Evolutionary conservation across 2,329 filamentous ascomycete genomes (phyloP), one percentile per base, ranked within the genome.

Genomic region (Penicillium sclerotiorum): DNA sequence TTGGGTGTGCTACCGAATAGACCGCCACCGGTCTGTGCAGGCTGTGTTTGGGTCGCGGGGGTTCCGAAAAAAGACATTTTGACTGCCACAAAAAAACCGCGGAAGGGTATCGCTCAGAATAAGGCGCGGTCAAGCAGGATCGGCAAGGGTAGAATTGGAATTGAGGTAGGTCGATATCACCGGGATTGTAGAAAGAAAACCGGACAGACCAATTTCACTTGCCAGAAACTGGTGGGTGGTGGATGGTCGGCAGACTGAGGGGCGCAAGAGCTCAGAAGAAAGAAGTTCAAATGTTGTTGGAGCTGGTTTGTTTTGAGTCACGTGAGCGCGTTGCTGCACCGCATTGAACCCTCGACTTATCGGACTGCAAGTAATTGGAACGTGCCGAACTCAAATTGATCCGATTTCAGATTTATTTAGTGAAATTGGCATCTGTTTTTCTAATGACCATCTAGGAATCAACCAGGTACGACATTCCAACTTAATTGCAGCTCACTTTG

Each of bases 11-110:
- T 58, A 13, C 69, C 67, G 41, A 73, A 70, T 12, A 68, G 53
- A 11, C 65, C 59, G 27, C 50, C 43, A 12, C 62, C 62, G 5
- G n/a, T n/a, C n/a, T n/a, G n/a, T n/a, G 46, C 18, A 11, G 56
- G 36, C 46, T 56, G 55, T 33, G 55, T 45, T 38, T 58, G 62
- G 39, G 60, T 45, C 45, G 60, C 56, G 20, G 61, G 49, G 43
- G 61, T 56, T 27, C 58, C 70, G 53, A 75, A 75, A 13, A 75
- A 65, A 47, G 73, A 73, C 69, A 72, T 74, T 46, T 41, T 59
- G 54, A 36, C 37, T 32, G 32, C 43, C 47, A 44, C 27, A 36
- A 37, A 42, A 52, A 44, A 53, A 28, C 36, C 38, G 54, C 45
- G 41, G 41, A 41, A 48, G 45, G 35, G 39, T 54, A 48, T 35